phyloP scores from a whole-genome alignment of 1,139 yeast genomes.

The Diutina siamensis region DNA sequence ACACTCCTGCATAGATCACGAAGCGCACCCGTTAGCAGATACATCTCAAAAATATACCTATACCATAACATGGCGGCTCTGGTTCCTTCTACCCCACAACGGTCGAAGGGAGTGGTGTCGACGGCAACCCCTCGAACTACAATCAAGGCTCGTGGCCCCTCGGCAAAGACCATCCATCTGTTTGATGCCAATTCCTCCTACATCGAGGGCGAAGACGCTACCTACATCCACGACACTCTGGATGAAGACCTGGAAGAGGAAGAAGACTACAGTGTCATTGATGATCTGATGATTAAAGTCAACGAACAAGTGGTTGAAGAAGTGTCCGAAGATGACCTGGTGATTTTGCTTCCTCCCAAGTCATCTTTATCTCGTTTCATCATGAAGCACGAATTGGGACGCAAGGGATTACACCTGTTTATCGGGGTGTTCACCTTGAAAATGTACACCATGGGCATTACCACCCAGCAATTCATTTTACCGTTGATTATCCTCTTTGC shows the following conservation, averaged over 20 bases:
- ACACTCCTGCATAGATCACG: not conserved
- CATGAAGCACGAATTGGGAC: slow-evolving; percentile 73
- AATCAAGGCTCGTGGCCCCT: not conserved
- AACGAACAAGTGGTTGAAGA: not conserved
- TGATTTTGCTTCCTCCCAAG: not conserved
- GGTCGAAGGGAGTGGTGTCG: not conserved
- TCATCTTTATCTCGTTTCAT: not conserved
- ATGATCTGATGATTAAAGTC: slow-evolving; percentile 2
- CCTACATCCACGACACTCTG: slow-evolving; percentile 2
- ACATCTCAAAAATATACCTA: no score
- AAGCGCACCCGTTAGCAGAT: no score
- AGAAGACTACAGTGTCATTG: not conserved
- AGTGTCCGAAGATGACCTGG: not conserved
- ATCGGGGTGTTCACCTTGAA: slow-evolving; percentile 73
- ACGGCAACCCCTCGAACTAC: not conserved
- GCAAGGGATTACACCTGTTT: slow-evolving; percentile 79
- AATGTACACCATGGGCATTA: slow-evolving; percentile 54
- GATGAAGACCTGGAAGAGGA: not conserved
- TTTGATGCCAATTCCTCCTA: slow-evolving; percentile 5
- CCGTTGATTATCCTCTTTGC: slow-evolving; percentile 46
- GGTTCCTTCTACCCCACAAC: slow-evolving; percentile 3
- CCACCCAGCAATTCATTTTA: slow-evolving; percentile 43
- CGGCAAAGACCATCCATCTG: not conserved
- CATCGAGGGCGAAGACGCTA: not conserved
- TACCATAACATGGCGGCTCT: not conserved